Evolutionary conservation across 2,329 filamentous ascomycete species (phyloP), one percentile per base, ranked within the genome.

Genomic region (Harringtonia aguacate): DNA sequence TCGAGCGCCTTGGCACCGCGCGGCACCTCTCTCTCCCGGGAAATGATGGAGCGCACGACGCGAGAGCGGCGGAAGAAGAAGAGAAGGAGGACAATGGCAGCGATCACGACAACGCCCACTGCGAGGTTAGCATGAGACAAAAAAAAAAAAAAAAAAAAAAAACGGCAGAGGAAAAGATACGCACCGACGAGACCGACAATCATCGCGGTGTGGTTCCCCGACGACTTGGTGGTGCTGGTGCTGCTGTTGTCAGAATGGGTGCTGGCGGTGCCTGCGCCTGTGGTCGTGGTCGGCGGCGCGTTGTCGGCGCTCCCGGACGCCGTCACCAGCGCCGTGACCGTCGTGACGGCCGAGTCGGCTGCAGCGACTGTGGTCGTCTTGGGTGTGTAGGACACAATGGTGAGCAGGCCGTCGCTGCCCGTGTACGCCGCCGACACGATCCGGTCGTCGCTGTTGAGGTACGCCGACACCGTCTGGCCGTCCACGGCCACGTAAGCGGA

Each of bases 51-150:
- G 12, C 34, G 31, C 8, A 48, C 8, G 2, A 29, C 36, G 20
- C 33, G 34, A 3, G 48, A 42, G 8, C 29, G 42, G 18, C 48
- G 46, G 43, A 47, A 46, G 13, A 44, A 28, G 43, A 43, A 48
- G 38, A 37, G 13, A 5, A 47, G 36, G 13, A 44, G 36, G 13
- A 48, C 4, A 9, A 48, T 2, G 4, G 28, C 4, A 3, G 29
- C 27, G 1, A 45, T 12, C 2, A 36, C 46, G 4, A 45, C 38
- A 14, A 39, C 13, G 21, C 15, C 38, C n/a, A 39, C 42, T 44
- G 42, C 3, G 8, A 5, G 8, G 21, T 39, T 31, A 44, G 36
- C 2, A 12, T 14, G 12, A 18, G 14, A 18, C 3, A 17, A 15
- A 18, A 8, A 30, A 31, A n/a, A 37, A 22, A n/a, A 36, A 13